Base-by-base conservation (phyloP, 1,284 basidiomycete species). In the Ceraceosorus guamensis region DNA sequence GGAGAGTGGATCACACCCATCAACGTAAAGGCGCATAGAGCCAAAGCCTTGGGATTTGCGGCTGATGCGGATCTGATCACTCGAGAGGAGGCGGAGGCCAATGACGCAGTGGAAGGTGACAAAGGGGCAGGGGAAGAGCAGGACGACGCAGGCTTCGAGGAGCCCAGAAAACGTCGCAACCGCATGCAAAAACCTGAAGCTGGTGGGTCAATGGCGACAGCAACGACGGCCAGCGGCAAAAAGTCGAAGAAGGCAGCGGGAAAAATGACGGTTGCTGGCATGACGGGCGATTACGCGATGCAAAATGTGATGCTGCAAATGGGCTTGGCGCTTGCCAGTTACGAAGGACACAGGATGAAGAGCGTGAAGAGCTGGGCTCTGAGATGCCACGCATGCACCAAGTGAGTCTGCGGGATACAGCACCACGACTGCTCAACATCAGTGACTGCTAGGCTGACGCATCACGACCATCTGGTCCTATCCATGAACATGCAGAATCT, bases 211-310 rank as follows among this genome's bases (percentile, higher is more conserved):
- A 16, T 16, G 16, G 41, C 2, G 13, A 43, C 13, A 43, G n/a
- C 10, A 18, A 33, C 53, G 1, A 35, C n/a, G n/a, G 31, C 56
- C 16, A 51, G 30, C 10, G 43, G 44, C 32, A 37, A 34, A 16
- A 51, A 13, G 13, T 24, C 35, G 43, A 14, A 58, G 47, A 61
- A 55, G 39, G 52, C 41, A n/a, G 59, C 24, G 24, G 39, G 43
- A 18, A 57, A 57, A 46, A 50, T 75, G 65, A 70, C 66, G 10
- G 73, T 75, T 4, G 73, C 73, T 0, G 72, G 71, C 55, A 73
- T 98, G 88, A 98, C 95, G 1, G 89, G 89, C 41, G 95, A 99
- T 82, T 98, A 91, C 78, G 95, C 95, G 13, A 95, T 99, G 84
- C 95, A 99, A 79, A 99, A 99, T 73, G 91, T 98, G 11, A 78